These are phyloP conservation scores for Lentinula boryana DNA, from an alignment of 768 basidiomycete genomes.

Conservation along the genomic window DNA sequence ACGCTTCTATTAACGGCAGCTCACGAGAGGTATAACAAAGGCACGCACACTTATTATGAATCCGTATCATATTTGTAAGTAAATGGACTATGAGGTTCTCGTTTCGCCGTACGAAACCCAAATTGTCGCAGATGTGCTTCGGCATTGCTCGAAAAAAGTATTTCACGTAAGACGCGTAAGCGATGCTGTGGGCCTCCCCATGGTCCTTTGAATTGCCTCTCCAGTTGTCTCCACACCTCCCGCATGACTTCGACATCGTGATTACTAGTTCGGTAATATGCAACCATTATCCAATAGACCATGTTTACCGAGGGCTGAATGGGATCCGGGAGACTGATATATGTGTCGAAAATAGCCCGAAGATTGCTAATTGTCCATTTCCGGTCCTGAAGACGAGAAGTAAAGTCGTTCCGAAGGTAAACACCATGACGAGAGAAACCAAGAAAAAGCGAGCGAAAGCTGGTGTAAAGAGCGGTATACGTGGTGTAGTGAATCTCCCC, in stretches of 20 bases:
- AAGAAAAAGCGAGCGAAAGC: constrained; percentile 70
- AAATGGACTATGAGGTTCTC: not conserved
- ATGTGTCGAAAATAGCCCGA: constrained; percentile 49
- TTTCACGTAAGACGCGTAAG: constrained; percentile 30
- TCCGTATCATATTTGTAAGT: not conserved
- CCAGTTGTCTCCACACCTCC: constrained; percentile 50
- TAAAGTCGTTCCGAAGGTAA: constrained; percentile 10
- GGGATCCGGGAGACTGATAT: constrained; percentile 48
- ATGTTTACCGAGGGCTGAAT: constrained; percentile 36
- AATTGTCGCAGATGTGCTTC: not conserved
- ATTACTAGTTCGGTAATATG: constrained; percentile 56
- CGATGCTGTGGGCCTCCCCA: constrained; percentile 42
- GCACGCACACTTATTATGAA: not conserved
- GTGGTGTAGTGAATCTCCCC: constrained; percentile 19
- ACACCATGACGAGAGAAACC: constrained; percentile 64
- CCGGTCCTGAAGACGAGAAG: constrained; percentile 12
- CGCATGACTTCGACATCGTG: constrained; percentile 45
- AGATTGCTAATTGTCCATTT: constrained; percentile 59
- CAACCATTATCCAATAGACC: constrained; percentile 64
- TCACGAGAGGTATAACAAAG: not conserved
- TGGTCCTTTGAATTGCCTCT: constrained; percentile 42
- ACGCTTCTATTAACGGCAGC: not conserved
- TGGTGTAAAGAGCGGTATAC: constrained; percentile 40
- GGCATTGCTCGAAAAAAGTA: constrained; percentile 22
- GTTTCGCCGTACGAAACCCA: not conserved